Conservation (phyloP, 108 stramenopile genomes). For the Asterionellopsis glacialis region DNA sequence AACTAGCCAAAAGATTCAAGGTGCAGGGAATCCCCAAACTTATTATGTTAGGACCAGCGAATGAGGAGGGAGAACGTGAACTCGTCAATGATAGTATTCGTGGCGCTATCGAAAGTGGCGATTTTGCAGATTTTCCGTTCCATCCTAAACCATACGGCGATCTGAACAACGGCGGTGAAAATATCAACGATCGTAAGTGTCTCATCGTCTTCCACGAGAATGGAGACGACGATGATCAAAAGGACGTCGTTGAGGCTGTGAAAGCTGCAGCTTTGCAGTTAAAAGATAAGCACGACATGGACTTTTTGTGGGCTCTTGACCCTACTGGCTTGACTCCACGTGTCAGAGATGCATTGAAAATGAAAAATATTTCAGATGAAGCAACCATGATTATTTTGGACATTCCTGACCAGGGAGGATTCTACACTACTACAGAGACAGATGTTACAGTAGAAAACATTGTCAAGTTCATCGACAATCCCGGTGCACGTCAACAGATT, state of each 20-base stretch:
- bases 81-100: slow-evolving; percentile 51
- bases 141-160: slow-evolving; percentile 59
- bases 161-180: slow-evolving; percentile 43
- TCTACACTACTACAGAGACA: slow-evolving; percentile 35
- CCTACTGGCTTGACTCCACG: slow-evolving; percentile 25
- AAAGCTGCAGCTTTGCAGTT: slow-evolving; percentile 39
- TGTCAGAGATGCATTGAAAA: slow-evolving; percentile 34
- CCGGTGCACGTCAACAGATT: slow-evolving; percentile 31
- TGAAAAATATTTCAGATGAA: slow-evolving; percentile 15
- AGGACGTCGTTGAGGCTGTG: slow-evolving; percentile 40
- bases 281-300: slow-evolving; percentile 30
- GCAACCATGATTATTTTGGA: slow-evolving; percentile 54
- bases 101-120: slow-evolving; percentile 40
- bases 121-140: slow-evolving; percentile 61
- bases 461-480: slow-evolving; percentile 23
- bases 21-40: slow-evolving; percentile 62
- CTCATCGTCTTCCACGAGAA: slow-evolving; percentile 56
- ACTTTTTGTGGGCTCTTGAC: slow-evolving; percentile 43
- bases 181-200: slow-evolving; percentile 51
- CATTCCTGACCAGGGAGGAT: slow-evolving; percentile 56
- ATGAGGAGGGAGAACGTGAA: slow-evolving; percentile 33
- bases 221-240: slow-evolving; percentile 58
- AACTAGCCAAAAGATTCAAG: slow-evolving; percentile 33
- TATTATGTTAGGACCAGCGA: slow-evolving; percentile 27
- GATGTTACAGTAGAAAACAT: slow-evolving; percentile 46